These are phyloP conservation scores for Evernia prunastri DNA, from an alignment of 495 filamentous ascomycete species.

Conservation along the genomic window DNA sequence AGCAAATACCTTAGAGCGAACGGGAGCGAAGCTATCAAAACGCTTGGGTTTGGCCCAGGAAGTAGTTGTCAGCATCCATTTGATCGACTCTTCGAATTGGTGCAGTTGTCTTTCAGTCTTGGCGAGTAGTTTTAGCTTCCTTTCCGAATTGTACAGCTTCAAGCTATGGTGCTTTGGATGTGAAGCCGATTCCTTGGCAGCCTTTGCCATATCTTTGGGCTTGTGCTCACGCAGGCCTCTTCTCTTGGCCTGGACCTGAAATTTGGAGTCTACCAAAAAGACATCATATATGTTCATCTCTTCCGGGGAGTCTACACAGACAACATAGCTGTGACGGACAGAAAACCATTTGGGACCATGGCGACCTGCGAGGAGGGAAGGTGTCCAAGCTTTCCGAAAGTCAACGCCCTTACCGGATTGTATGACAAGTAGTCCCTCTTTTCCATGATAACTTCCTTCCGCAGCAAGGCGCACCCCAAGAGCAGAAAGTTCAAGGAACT, in stretches of 20 bases:
- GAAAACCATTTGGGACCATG: slow-evolving; percentile 96
- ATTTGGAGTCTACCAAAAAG: slow-evolving; percentile 83
- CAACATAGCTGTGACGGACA: slow-evolving; percentile 94
- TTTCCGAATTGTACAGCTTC: slow-evolving; percentile 76
- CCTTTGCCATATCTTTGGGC: slow-evolving; percentile 53
- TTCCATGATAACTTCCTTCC: slow-evolving; percentile 94
- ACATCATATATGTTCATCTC: slow-evolving; percentile 99
- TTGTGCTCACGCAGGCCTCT: slow-evolving; percentile 54
- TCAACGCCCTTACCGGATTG: slow-evolving; percentile 87
- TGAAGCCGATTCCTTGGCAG: slow-evolving; percentile 55
- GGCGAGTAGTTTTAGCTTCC: slow-evolving; percentile 84
- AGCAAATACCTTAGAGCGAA: slow-evolving; percentile 77
- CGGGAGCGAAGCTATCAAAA: slow-evolving; percentile 90
- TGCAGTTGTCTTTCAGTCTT: slow-evolving; percentile 81
- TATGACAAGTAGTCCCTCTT: slow-evolving; percentile 90
- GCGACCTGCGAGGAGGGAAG: slow-evolving; percentile 64
- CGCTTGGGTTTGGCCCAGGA: slow-evolving; percentile 77
- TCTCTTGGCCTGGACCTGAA: slow-evolving; percentile 66
- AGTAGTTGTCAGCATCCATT: slow-evolving; percentile 72
- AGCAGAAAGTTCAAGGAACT: slow-evolving; percentile 91
- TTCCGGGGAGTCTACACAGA: slow-evolving; percentile 94
- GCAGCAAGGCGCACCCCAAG: slow-evolving; percentile 91
- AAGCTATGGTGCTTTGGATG: slow-evolving; percentile 78
- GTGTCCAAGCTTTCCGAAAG: slow-evolving; percentile 73
- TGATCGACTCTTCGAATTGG: slow-evolving; percentile 90